A percentile compares a stretch with the other conserved stretches of the same genome.
Conservation (phyloP, 2,329 filamentous ascomycete genomes). For the Calonectria crousiana region DNA sequence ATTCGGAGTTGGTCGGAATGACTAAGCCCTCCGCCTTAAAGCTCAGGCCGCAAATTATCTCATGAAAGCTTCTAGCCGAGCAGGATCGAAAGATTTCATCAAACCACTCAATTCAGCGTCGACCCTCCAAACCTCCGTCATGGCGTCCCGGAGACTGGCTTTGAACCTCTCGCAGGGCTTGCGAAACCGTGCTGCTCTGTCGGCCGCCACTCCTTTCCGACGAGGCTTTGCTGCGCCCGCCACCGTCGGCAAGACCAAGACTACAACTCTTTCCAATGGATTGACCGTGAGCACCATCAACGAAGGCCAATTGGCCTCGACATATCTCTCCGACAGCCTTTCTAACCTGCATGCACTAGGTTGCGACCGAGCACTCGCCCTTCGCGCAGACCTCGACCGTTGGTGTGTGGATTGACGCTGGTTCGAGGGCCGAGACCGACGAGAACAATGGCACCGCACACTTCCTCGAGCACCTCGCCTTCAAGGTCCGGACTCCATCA, state of each 20-base stretch:
- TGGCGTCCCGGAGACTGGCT: constrained; percentile 98
- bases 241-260: constrained; percentile 86
- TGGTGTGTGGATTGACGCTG: constrained; percentile 99
- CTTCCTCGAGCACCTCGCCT: constrained; percentile 99
- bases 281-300: constrained; percentile 78
- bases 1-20: constrained; percentile 59
- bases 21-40: constrained; percentile 53
- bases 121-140: constrained; percentile 69
- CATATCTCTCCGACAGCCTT: constrained; percentile 26
- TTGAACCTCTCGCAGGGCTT: constrained; percentile 92
- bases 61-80: constrained; percentile 61
- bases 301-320: constrained; percentile 54
- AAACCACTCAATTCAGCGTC: constrained; percentile 67
- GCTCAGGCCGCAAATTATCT: constrained; percentile 59
- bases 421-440: constrained; percentile 96
- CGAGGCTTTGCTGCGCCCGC: constrained; percentile 93
- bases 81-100: constrained; percentile 62
- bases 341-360: constrained; percentile 65
- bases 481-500: constrained; percentile 79
- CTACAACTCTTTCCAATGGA: constrained; percentile 96
- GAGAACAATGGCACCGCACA: constrained; percentile 99
- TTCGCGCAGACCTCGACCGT: constrained; percentile 99
- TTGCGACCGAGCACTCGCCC: constrained; percentile 97
- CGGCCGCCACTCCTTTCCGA: constrained; percentile 80
- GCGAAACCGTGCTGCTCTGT: constrained; percentile 87